phyloP scores from a whole-genome alignment of 306 rosid genomes.

The Sindora glabra region DNA sequence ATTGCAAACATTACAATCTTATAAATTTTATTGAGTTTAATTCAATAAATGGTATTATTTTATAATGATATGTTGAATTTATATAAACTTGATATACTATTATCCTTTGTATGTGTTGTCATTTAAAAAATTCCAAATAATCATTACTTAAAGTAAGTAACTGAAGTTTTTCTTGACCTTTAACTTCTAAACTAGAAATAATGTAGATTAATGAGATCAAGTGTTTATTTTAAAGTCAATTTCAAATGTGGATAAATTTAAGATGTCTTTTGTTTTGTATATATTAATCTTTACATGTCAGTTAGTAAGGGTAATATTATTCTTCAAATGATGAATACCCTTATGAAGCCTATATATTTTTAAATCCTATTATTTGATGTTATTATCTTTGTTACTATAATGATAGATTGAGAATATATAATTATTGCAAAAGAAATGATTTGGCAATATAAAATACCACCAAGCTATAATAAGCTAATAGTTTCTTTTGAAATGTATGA shows the following conservation, averaged over 20 bases:
- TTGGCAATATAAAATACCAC: constrained; percentile 82
- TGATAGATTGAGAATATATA: constrained; percentile 73
- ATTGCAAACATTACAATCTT: too few species aligned
- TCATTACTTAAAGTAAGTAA: neutral
- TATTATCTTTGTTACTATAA: constrained; percentile 3
- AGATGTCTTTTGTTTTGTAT: neutral
- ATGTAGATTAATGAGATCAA: neutral
- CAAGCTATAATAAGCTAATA: constrained; percentile 54
- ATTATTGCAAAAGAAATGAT: constrained; percentile 73
- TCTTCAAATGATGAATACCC: neutral
- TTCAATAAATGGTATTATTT: too few species aligned
- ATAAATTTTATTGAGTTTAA: too few species aligned
- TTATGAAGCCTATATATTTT: neutral
- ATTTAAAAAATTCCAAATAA: neutral
- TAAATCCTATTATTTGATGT: neutral
- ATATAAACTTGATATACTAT: too few species aligned
- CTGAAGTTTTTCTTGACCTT: neutral
- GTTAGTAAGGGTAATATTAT: neutral
- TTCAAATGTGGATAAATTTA: neutral
- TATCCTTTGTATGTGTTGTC: too few species aligned
- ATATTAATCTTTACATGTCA: neutral
- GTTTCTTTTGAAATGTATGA: constrained; percentile 2
- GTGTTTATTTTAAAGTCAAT: neutral
- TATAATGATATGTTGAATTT: too few species aligned
- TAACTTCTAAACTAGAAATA: neutral